Conservation (phyloP, 495 filamentous ascomycete species). For the Parathielavia hyrcaniae region DNA sequence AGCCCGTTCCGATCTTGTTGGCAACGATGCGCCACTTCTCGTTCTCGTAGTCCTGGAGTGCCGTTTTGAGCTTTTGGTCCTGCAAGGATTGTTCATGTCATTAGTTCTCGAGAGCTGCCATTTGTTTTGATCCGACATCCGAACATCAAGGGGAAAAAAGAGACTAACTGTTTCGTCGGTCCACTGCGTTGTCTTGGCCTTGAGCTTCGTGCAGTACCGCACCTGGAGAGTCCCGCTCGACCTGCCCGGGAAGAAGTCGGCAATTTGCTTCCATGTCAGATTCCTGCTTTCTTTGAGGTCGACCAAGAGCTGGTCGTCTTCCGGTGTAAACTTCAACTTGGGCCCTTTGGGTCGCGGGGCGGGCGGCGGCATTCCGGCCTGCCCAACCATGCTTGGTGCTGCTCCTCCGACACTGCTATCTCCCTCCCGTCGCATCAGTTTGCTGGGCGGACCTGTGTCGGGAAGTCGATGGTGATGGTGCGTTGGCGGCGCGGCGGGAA, state of each 20-base stretch:
- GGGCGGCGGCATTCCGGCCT: conserved; percentile 74
- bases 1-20: conserved; percentile 77
- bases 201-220: conserved; percentile 88
- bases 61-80: conserved; percentile 71
- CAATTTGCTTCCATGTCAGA: conserved; percentile 92
- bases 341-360: conserved; percentile 70
- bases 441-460: conserved; percentile 53
- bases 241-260: conserved; percentile 85
- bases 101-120: not conserved
- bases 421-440: conserved; percentile 49
- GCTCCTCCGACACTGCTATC: conserved; percentile 42
- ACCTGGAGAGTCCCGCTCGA: conserved; percentile 86
- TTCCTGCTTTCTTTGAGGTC: conserved; percentile 89
- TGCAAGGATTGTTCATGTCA: conserved; percentile 34
- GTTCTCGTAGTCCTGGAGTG: conserved; percentile 80
- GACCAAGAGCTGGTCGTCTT: conserved; percentile 77
- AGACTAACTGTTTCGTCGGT: conserved; percentile 78
- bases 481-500: conserved; percentile 38
- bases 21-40: conserved; percentile 86
- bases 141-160: not conserved
- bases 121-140: not conserved
- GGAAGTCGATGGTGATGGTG: conserved; percentile 73
- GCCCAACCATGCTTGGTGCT: conserved; percentile 68
- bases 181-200: conserved; percentile 87
- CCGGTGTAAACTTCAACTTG: conserved; percentile 83